Base-by-base conservation (phyloP, 192 early-diverging fungal species). In the Backusella westeae region DNA sequence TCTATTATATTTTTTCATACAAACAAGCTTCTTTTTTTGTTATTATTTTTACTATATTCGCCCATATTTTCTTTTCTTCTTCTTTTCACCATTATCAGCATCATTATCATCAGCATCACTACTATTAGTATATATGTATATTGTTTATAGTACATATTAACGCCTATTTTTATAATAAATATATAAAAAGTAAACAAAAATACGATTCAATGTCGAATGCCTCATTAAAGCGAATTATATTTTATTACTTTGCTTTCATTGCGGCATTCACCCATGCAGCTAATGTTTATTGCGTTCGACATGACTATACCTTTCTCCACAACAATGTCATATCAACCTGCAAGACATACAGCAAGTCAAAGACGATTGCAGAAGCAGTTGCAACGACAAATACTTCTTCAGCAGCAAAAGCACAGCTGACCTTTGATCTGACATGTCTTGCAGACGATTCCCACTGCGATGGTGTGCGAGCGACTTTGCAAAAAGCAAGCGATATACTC, bases 401-500 rank as follows among this genome's bases (percentile, higher is more conserved):
- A 14, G 12, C 21, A 63, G 23, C n/a, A 14, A 21, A 59, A 59
- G 15, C 46, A 49, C 17, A 15, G 8, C 17, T 71, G 69, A 46
- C 39, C 0, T 71, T 49, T 32, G 44, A 44, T 32, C 39, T 71
- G 15, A 71, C 21, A 32, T 71, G 70, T 49, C 70, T 41, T 23
- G n/a, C 70, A 29, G 74, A 67, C 67, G 29, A 65, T 29, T 32
- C 17, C 6, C 38, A 36, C 4, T 85, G 84, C 67, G 36, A 67
- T n/a, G 74, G 67, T 26, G 84, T 75, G 2, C 38, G 75, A 19
- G 32, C 7, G 10, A 71, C 70, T 3, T 77, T 82, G 21, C 34
- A 63, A 21, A 42, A 46, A 34, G 84, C 84, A 21, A 69, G 71
- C 4, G 26, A 71, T n/a, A 72, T 83, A 12, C 74, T 85, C 10